Evolutionary conservation across 768 basidiomycete genomes (phyloP), one percentile per base, ranked within the genome.

Genomic region (Psilocybe sp.): DNA sequence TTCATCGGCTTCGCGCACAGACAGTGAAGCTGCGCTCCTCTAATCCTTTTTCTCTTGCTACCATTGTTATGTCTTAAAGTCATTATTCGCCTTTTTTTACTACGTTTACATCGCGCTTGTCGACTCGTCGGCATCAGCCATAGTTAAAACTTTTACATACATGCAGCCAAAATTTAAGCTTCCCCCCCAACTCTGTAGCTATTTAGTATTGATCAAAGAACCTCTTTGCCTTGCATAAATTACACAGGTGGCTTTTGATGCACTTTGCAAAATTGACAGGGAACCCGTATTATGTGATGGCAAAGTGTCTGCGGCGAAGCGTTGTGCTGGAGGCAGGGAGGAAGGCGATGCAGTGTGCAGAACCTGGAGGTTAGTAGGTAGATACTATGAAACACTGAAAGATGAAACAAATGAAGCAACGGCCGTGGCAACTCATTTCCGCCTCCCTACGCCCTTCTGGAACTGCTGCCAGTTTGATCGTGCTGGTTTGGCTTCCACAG

Each of bases 381-480:
- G 14, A 3, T 3, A 38, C 37, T n/a, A n/a, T 38, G n/a, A 38
- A 38, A 38, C 37, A 20, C 40, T 19, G 14, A 31, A 38, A 39
- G 42, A 44, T 40, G 15, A 23, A 41, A 35, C 37, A 20, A 12
- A 20, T 36, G 5, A 18, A 40, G 9, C 23, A 28, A 28, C 23
- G 7, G 23, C 23, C 4, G 23, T 43, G 20, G 1, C 20, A 18
- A 14, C 40, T 59, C 43, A 63, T 47, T 60, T 67, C 36, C 64
- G 54, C 49, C 63, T 64, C 37, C 68, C 60, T 14, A 63, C 67
- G 38, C 69, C 68, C 49, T 74, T 75, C 51, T 78, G 75, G 51
- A 79, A 84, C 47, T 82, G 76, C 62, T 83, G 80, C 83, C 83
- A 84, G 36, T 74, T 78, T 18, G 76, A 73, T 41, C 70, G 70